Conservation (phyloP, 148 eudicot genomes). For the Selenicereus undatus region DNA sequence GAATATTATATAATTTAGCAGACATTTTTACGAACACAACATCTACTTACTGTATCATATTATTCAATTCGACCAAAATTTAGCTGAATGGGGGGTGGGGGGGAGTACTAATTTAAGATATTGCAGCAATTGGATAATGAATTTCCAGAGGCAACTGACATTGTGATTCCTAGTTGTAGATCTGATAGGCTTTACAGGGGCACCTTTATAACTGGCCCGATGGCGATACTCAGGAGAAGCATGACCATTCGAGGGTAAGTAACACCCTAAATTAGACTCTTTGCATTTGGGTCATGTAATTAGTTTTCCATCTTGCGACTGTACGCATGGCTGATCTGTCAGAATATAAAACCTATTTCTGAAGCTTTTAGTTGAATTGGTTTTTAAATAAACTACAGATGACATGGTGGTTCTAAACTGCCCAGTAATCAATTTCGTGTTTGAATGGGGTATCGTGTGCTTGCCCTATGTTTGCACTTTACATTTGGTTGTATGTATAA, state of each 20-base stretch:
- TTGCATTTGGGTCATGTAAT: not conserved
- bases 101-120: too few species aligned
- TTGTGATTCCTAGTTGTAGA: constrained; percentile 28
- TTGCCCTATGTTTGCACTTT: too few species aligned
- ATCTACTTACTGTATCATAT: too few species aligned
- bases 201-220: constrained; percentile 26
- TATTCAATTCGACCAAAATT: too few species aligned
- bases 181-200: constrained; percentile 24
- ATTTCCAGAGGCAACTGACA: constrained; percentile 26
- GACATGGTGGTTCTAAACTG: too few species aligned
- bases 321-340: too few species aligned
- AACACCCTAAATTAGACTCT: not conserved
- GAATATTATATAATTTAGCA: constrained; percentile 31
- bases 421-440: too few species aligned
- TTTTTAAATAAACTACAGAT: too few species aligned
- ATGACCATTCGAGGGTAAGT: constrained; percentile 18
- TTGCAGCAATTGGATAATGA: constrained; percentile 29
- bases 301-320: too few species aligned
- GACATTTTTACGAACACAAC: not conserved
- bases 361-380: not conserved
- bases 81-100: too few species aligned
- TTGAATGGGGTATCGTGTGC: too few species aligned
- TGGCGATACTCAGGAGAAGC: constrained; percentile 6
- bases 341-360: too few species aligned
- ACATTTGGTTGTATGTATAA: not conserved